Base-by-base conservation (phyloP, 495 filamentous ascomycete species). In the Neurospora sp. region DNA sequence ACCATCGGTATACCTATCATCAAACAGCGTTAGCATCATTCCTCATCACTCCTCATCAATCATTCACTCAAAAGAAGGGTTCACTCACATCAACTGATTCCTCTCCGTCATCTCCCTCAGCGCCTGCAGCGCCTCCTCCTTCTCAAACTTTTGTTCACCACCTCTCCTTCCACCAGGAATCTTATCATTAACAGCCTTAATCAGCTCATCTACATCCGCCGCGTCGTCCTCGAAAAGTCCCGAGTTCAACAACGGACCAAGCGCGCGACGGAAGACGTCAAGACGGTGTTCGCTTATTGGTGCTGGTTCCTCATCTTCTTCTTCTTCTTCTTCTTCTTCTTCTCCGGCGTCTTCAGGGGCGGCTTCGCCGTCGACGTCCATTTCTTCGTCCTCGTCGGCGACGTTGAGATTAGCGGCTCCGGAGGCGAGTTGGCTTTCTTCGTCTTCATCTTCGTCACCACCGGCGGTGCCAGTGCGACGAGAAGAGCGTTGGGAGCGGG, bases 21-120 rank as follows among this genome's bases (percentile, higher is more conserved):
- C 7, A 70, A 39, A 54, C 20, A n/a, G 20, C 14, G 74, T 85
- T 77, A 85, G 79, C 71, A 78, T 44, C 11, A 18, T 2, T 69
- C 41, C 11, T 59, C 35, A 35, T 41, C 27, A 27, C n/a, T 35
- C 20, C 16, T 23, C 31, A 35, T 35, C 35, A 35, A 35, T 35
- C 35, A 35, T 35, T 35, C 35, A 35, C 35, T 35, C 35, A 35
- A 35, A 35, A 23, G 40, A 48, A n/a, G 75, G 66, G 40, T 54
- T 31, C 18, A 91, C 92, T 90, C 83, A 97, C 96, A 98, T 98
- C 81, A 99, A 90, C 84, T 93, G 89, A 79, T 98, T 98, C 80
- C 86, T 84, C 62, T 91, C 90, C 73, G 92, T 90, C 93, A 99
- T 91, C 78, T 83, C 88, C 80, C 87, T 86, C 77, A 99, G 81